Conservation (phyloP, 306 rosid species). For the Casuarina equisetifolia region DNA sequence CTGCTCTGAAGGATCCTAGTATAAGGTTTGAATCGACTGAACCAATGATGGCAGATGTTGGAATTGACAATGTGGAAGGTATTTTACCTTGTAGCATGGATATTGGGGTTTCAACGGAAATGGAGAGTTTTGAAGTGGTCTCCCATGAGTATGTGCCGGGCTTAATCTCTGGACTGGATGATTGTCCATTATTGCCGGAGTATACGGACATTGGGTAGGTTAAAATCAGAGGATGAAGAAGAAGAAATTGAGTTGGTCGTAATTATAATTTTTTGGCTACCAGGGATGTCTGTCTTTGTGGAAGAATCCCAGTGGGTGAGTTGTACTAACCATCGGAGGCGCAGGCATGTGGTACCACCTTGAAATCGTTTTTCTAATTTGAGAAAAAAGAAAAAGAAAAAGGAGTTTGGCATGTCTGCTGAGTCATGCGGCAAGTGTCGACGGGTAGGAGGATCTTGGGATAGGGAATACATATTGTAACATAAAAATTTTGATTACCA, state of each 20-base stretch:
- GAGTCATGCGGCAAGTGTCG: constrained; percentile 9
- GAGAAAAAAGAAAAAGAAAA: constrained; percentile 18
- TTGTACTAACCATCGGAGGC: constrained; percentile 12
- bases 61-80: constrained; percentile 27
- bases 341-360: constrained; percentile 20
- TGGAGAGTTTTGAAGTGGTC: constrained; percentile 38
- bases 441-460: constrained; percentile 26
- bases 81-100: constrained; percentile 30
- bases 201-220: constrained; percentile 62
- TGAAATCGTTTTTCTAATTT: constrained; percentile 5
- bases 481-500: constrained; percentile 22
- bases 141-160: constrained; percentile 50
- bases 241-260: constrained; percentile 26
- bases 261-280: constrained; percentile 2
- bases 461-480: constrained; percentile 20
- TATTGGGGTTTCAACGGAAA: constrained; percentile 36
- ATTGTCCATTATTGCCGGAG: constrained; percentile 48
- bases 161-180: constrained; percentile 64
- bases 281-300: constrained; percentile 1
- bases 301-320: constrained; percentile 22
- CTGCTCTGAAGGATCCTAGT: constrained; percentile 34
- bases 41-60: constrained; percentile 33
- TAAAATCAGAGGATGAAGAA: constrained; percentile 20
- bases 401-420: constrained; percentile 21
- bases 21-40: constrained; percentile 38